Conservation (phyloP, 768 basidiomycete genomes). For the Guyanaporus albipodus region DNA sequence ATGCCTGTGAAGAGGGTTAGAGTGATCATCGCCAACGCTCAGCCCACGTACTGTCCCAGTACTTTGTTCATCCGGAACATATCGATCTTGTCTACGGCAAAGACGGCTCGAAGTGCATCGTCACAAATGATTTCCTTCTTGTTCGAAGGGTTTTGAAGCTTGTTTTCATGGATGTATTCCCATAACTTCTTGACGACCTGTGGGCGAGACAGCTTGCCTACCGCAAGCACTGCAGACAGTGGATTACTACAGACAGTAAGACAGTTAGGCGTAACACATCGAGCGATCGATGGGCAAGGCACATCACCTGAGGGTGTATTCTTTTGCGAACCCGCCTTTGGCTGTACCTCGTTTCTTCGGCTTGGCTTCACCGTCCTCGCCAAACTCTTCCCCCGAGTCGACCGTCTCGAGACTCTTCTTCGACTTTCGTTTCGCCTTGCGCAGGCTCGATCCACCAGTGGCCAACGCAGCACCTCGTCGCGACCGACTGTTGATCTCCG, state of each 20-base stretch:
- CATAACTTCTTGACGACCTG: constrained; percentile 90
- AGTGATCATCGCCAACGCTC: background rate
- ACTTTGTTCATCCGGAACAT: constrained; percentile 97
- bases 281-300: background rate
- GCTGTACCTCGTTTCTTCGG: constrained; percentile 50
- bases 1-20: constrained; percentile 22
- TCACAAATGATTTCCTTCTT: constrained; percentile 87
- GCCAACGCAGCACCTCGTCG: constrained; percentile 41
- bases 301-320: constrained; percentile 64
- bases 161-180: constrained; percentile 79
- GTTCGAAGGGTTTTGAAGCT: constrained; percentile 82
- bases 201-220: constrained; percentile 72
- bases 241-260: constrained; percentile 50
- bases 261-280: constrained; percentile 4
- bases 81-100: constrained; percentile 76
- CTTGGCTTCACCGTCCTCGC: constrained; percentile 40
- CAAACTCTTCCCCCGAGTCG: constrained; percentile 49
- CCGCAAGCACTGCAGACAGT: constrained; percentile 63
- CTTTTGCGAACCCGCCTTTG: constrained; percentile 76
- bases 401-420: constrained; percentile 53
- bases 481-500: constrained; percentile 63
- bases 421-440: constrained; percentile 39
- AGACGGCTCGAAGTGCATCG: constrained; percentile 63
- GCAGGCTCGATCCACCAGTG: constrained; percentile 37
- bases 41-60: constrained; percentile 58